A percentile compares a stretch with the other conserved stretches of the same genome.
Evolutionary conservation across 148 eudicot genomes (phyloP).

Genomic region (Heliosperma pusillum): DNA sequence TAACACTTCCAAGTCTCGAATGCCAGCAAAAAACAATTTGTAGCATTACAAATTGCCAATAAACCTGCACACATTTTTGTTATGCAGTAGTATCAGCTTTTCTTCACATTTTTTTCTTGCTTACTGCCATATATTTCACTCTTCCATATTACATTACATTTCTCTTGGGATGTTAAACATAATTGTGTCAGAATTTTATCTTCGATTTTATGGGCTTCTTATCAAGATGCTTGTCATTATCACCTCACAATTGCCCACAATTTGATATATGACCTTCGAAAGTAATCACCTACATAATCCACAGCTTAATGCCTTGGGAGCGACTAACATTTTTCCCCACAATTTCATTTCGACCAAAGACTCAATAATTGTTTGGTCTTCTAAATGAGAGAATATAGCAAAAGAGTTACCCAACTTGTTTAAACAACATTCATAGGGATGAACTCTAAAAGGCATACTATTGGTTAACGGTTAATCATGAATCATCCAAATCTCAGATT

Average conservation of each 20-base stretch:
- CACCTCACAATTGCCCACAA: not conserved
- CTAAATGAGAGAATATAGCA: not conserved
- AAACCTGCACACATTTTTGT: slow-evolving; percentile 64
- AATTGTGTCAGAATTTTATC: not conserved
- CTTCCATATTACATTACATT: slow-evolving; percentile 1
- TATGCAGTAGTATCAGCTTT: slow-evolving; percentile 40
- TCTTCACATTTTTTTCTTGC: slow-evolving; percentile 5
- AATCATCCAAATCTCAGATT: not conserved
- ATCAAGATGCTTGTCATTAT: not conserved
- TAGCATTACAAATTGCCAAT: slow-evolving; percentile 38
- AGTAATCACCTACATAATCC: not conserved
- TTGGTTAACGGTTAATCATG: not conserved
- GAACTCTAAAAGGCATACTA: not conserved
- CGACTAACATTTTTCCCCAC: not conserved
- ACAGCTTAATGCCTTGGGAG: not conserved
- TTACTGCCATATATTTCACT: slow-evolving; percentile 8
- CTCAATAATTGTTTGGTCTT: not conserved
- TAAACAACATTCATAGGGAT: too few relatives aligned
- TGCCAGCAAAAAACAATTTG: slow-evolving; percentile 37
- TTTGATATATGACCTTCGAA: not conserved
- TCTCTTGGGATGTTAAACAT: not conserved
- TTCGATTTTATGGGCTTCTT: not conserved
- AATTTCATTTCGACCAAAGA: not conserved
- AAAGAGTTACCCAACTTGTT: too few relatives aligned
- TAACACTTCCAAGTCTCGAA: slow-evolving; percentile 37